Base-by-base conservation (phyloP, 768 basidiomycete species). In the Trametes sanguinea region DNA sequence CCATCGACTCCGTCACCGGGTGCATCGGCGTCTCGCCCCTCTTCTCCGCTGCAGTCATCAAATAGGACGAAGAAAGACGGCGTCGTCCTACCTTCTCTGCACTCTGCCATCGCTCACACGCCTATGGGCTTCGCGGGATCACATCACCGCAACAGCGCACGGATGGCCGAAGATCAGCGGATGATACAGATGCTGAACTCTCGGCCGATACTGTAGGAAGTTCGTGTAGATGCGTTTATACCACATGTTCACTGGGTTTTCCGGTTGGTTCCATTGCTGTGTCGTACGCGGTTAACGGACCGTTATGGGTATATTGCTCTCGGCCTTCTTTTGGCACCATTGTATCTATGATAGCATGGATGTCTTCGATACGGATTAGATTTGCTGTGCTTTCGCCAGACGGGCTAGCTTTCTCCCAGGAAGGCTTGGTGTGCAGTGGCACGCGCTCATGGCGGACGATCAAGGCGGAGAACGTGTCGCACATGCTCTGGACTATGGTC, bases 101-200 rank as follows among this genome's bases (percentile, higher is more conserved):
- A 78, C 47, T 69, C 73, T 44, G 74, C 76, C 29, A 72, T 80
- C 14, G 73, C 75, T 17, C 56, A 16, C 67, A 74, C 65, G 55
- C 69, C 59, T 55, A 65, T 65, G 68, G 67, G 47, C 65, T 70
- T 63, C 56, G 70, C 58, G 40, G 67, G 45, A 67, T 70, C 47
- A 65, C 72, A 52, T 73, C 69, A 65, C 58, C 65, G 67, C 55
- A 59, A 54, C 39, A 72, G 74, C 53, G 67, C 75, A 14, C 77
- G 81, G 61, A 69, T 79, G 62, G 75, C 84, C 46, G 85, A 87
- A 73, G 85, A 86, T 68, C 81, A 86, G 69, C 78, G 85, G 32
- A 75, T 87, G 60, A 85, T 86, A 57, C 80, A 81, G 64, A 82
- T 85, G 78, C 71, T 86, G 54, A 86, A 87, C 64, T 76, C 77